These are phyloP conservation scores for Microsporum canis DNA, from an alignment of 2,329 filamentous ascomycete genomes.

Conservation along the genomic window DNA sequence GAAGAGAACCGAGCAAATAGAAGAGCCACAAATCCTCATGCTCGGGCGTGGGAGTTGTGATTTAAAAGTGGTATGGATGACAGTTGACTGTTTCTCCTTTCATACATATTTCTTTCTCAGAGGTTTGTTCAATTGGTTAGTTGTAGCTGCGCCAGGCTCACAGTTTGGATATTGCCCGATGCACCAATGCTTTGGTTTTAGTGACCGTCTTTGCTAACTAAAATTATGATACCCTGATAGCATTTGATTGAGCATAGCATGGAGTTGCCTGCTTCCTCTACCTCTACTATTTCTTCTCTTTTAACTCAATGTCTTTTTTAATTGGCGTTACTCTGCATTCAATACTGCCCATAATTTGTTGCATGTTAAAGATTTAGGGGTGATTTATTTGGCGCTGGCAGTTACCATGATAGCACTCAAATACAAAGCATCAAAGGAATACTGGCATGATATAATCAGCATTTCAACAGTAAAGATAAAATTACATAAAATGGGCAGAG, in stretches of 20 bases:
- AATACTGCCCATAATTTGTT: no score
- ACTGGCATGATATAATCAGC: neutral
- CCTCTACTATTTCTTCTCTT: neutral
- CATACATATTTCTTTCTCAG: neutral
- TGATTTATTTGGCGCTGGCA: neutral
- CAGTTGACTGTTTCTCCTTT: neutral
- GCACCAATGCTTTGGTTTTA: neutral
- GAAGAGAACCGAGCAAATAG: neutral
- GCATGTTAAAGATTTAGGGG: no score
- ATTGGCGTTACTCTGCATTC: neutral
- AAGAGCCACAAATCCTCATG: neutral
- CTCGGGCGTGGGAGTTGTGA: slow-evolving; percentile 9
- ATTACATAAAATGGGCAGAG: neutral
- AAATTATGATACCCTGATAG: neutral
- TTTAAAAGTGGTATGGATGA: neutral
- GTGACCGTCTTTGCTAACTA: neutral
- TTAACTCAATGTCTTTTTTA: neutral
- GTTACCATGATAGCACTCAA: neutral
- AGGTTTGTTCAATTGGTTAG: neutral
- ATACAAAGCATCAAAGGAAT: neutral
- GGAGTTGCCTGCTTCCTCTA: neutral
- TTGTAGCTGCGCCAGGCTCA: neutral
- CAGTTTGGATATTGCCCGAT: neutral
- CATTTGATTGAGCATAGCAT: neutral
- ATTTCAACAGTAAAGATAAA: neutral